These are phyloP conservation scores for Fusarium luffae DNA, from an alignment of 2,329 filamentous ascomycete genomes.

Conservation along the genomic window DNA sequence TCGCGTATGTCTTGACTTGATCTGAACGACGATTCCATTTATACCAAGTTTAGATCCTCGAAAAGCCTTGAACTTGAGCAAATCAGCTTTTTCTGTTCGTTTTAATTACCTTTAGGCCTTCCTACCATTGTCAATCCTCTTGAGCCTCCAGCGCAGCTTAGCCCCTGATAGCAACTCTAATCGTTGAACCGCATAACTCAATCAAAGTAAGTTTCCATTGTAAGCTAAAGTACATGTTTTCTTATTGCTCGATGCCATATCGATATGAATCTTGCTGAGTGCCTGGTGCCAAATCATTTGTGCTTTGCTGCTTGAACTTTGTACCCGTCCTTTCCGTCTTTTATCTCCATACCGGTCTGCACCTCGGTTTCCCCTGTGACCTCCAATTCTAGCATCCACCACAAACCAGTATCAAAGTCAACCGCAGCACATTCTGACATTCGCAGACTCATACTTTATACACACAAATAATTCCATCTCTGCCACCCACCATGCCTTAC, in stretches of 20 bases:
- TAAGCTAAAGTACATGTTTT: neutral
- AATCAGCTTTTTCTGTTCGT: no score
- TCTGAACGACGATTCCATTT: neutral
- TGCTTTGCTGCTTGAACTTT: neutral
- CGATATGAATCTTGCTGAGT: neutral
- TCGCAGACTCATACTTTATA: neutral
- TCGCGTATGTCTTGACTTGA: conserved; percentile 14
- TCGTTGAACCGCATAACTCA: neutral
- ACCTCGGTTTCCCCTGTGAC: conserved; percentile 4
- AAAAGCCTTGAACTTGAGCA: neutral
- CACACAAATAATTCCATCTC: neutral
- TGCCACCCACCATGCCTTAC: conserved; percentile 75
- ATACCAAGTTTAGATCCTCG: neutral
- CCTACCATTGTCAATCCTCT: neutral
- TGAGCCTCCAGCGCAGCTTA: neutral
- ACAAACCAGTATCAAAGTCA: neutral
- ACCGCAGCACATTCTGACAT: conserved; percentile 4
- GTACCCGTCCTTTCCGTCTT: neutral
- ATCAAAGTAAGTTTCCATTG: conserved; percentile 11
- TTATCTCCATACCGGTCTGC: neutral
- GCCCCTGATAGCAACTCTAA: conserved; percentile 5
- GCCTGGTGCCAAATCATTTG: neutral
- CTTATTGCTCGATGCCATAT: neutral
- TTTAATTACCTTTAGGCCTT: no score
- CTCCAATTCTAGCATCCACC: neutral